Evolutionary conservation across 352 stramenopile genomes (phyloP).

Genomic region (Globisporangium rhizosaccharum): DNA sequence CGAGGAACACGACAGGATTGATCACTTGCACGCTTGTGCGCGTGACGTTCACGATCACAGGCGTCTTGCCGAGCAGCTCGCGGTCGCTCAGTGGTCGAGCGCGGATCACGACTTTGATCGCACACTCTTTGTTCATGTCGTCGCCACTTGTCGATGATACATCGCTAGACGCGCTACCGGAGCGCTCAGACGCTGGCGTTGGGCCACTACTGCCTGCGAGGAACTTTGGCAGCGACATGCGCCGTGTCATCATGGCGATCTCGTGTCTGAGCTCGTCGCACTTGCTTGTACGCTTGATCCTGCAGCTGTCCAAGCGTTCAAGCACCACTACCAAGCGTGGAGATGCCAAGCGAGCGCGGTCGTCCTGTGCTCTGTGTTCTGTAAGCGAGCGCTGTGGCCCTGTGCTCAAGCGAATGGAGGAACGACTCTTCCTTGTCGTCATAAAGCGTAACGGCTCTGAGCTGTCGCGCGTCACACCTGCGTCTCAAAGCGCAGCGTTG

Average conservation of each 20-base stretch:
- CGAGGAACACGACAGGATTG: conserved; percentile 53
- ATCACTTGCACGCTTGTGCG: conserved; percentile 52
- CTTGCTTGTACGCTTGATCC: neutral
- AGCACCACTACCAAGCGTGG: neutral
- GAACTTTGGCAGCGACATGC: conserved; percentile 19
- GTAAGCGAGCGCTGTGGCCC: too few relatives aligned
- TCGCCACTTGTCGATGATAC: conserved; percentile 9
- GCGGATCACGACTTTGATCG: conserved; percentile 74
- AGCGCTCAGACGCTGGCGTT: neutral
- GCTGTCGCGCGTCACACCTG: too few relatives aligned
- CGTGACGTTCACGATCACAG: conserved; percentile 46
- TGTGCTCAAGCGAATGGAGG: neutral
- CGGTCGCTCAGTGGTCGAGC: conserved; percentile 57
- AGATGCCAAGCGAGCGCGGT: too few relatives aligned
- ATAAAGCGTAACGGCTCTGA: too few relatives aligned
- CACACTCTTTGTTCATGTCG: conserved; percentile 23
- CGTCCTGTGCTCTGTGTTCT: neutral
- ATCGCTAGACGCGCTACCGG: neutral
- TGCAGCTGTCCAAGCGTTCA: neutral
- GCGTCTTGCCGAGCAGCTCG: conserved; percentile 41
- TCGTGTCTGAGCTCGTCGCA: too few relatives aligned
- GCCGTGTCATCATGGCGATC: conserved; percentile 8
- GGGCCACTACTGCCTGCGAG: conserved; percentile 1
- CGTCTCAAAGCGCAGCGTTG: too few relatives aligned
- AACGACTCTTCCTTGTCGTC: too few relatives aligned